Conservation (phyloP, 2,329 filamentous ascomycete species). For the Rutstroemia sp. region DNA sequence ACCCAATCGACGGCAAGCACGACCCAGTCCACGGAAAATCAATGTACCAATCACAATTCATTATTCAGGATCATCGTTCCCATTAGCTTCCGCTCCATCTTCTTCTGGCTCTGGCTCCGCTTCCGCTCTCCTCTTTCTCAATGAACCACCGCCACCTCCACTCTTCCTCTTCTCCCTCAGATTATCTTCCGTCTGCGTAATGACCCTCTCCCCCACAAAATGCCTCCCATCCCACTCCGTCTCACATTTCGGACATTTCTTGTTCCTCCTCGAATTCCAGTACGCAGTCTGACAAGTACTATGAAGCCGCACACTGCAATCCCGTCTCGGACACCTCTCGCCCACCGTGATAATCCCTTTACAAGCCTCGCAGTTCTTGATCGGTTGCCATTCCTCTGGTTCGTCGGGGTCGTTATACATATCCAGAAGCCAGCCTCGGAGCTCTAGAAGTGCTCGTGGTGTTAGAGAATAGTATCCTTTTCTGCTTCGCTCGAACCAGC, state of each 20-base stretch:
- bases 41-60: not conserved
- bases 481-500: slow-evolving; percentile 74
- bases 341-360: slow-evolving; percentile 83
- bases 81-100: not conserved
- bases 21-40: not conserved
- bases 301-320: slow-evolving; percentile 67
- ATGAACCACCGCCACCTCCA: slow-evolving; percentile 6
- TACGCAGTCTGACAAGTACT: slow-evolving; percentile 67
- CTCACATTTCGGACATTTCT: slow-evolving; percentile 57
- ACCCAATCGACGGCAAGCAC: not conserved
- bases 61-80: not conserved
- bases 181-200: slow-evolving; percentile 29
- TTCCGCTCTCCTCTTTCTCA: slow-evolving; percentile 3
- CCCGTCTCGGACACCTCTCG: slow-evolving; percentile 62
- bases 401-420: slow-evolving; percentile 75
- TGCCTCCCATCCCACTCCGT: slow-evolving; percentile 38
- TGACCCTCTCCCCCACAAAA: slow-evolving; percentile 29
- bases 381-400: slow-evolving; percentile 57
- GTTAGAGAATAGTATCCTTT: slow-evolving; percentile 69
- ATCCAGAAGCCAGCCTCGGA: slow-evolving; percentile 75
- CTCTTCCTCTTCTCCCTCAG: slow-evolving; percentile 27
- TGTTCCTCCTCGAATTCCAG: slow-evolving; percentile 52
- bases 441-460: slow-evolving; percentile 74
- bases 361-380: slow-evolving; percentile 85
- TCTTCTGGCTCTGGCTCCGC: slow-evolving; percentile 15